phyloP scores from a whole-genome alignment of 192 early-diverging fungal genomes.

The Neocallimastix lanati region DNA sequence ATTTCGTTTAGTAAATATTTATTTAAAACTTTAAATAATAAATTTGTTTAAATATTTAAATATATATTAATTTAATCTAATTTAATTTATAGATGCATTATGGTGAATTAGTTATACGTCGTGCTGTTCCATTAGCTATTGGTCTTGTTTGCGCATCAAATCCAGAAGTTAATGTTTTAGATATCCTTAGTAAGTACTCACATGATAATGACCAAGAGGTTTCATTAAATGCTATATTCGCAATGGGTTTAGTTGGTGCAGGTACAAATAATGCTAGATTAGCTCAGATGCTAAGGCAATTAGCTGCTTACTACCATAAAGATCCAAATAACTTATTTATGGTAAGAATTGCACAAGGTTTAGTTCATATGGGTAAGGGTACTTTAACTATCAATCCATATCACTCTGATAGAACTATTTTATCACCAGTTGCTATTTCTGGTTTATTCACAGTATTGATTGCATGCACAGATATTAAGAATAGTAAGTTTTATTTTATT shows the following conservation, averaged over 20 bases:
- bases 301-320: slow-evolving; percentile 93
- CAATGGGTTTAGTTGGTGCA: slow-evolving; percentile 95
- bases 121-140: slow-evolving; percentile 84
- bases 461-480: slow-evolving; percentile 79
- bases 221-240: slow-evolving; percentile 88
- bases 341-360: slow-evolving; percentile 68
- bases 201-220: slow-evolving; percentile 96
- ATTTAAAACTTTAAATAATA: too few relatives aligned
- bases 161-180: slow-evolving; percentile 76
- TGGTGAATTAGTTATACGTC: slow-evolving; percentile 85
- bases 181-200: slow-evolving; percentile 93
- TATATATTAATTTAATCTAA: too few relatives aligned
- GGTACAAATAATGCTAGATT: slow-evolving; percentile 98
- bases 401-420: slow-evolving; percentile 74
- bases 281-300: slow-evolving; percentile 89
- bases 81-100: slow-evolving; percentile 69
- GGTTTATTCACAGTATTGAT: slow-evolving; percentile 72
- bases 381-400: slow-evolving; percentile 91
- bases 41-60: too few relatives aligned
- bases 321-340: slow-evolving; percentile 73
- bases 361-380: slow-evolving; percentile 95
- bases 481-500: slow-evolving; percentile 26
- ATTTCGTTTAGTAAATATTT: too few relatives aligned
- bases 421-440: slow-evolving; percentile 76
- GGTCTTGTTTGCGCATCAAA: slow-evolving; percentile 91